Conservation (phyloP, 2,329 filamentous ascomycete species). For the Emydomyces testavorans region DNA sequence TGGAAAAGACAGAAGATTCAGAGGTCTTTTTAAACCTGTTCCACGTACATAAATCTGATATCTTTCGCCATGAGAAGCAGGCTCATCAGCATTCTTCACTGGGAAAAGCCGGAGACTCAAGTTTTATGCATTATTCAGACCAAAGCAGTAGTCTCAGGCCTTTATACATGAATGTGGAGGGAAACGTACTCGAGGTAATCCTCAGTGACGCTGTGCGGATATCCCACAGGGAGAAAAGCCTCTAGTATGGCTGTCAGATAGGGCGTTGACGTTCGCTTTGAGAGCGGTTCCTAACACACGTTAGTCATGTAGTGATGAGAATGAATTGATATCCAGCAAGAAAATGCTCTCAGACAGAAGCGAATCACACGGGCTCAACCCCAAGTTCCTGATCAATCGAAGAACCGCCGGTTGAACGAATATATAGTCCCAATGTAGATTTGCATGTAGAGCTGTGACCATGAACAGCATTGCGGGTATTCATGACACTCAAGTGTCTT, state of each 20-base stretch:
- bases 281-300: conserved; percentile 9
- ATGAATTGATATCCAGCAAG: background rate
- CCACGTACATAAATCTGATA: conserved; percentile 55
- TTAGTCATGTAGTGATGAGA: background rate
- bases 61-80: background rate
- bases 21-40: background rate
- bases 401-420: background rate
- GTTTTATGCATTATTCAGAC: background rate
- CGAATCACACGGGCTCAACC: no score
- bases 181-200: conserved; percentile 62
- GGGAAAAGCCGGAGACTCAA: background rate
- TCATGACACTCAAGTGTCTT: no score
- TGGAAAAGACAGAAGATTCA: no score
- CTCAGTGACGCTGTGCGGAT: conserved; percentile 69
- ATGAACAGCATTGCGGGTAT: no score
- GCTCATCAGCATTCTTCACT: background rate
- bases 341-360: background rate
- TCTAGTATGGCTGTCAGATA: conserved; percentile 43
- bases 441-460: no score
- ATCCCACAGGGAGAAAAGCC: conserved; percentile 78
- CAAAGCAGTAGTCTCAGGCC: no score
- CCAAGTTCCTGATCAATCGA: background rate
- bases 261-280: conserved; percentile 19
- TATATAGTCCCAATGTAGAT: background rate
- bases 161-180: background rate